Percentiles rank a stretch among this genome's conserved stretches.
phyloP scores from a whole-genome alignment of 371 early-diverging fungal species.

The Circinella umbellata region DNA sequence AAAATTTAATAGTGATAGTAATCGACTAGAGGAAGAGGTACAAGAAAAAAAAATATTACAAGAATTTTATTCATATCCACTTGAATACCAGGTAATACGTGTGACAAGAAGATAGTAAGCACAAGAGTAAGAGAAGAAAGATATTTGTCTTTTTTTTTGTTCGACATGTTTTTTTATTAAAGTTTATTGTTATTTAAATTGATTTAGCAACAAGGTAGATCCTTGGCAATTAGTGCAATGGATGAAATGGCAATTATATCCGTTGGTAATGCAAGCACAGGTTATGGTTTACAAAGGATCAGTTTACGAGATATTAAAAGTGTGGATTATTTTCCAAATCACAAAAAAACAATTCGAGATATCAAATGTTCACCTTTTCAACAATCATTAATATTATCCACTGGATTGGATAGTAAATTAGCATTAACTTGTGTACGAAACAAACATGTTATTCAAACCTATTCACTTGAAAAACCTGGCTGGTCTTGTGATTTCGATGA shows the following conservation, averaged over 20 bases:
- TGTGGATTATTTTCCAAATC: constrained; percentile 18
- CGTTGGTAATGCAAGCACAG: background rate
- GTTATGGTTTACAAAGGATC: constrained; percentile 17
- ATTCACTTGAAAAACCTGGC: constrained; percentile 26
- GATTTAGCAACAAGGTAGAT: constrained; percentile 9
- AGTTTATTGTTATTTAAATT: background rate
- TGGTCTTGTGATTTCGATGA: constrained; percentile 42
- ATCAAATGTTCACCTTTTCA: constrained; percentile 21
- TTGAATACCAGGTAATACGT: constrained; percentile 7
- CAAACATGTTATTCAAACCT: constrained; percentile 21
- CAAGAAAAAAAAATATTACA: background rate
- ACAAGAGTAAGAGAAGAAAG: background rate
- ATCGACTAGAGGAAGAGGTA: background rate
- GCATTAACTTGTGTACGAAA: constrained; percentile 18
- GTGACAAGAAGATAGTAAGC: background rate
- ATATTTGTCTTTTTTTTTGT: background rate
- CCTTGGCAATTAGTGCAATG: constrained; percentile 7
- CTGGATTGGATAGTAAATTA: constrained; percentile 24
- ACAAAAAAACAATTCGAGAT: constrained; percentile 26
- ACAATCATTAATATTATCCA: constrained; percentile 18
- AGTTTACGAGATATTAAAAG: constrained; percentile 19
- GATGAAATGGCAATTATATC: constrained; percentile 20
- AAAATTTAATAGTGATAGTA: background rate
- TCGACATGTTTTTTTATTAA: background rate
- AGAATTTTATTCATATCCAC: background rate